Conservation (phyloP, 768 basidiomycete genomes). For the Boletus sp. region DNA sequence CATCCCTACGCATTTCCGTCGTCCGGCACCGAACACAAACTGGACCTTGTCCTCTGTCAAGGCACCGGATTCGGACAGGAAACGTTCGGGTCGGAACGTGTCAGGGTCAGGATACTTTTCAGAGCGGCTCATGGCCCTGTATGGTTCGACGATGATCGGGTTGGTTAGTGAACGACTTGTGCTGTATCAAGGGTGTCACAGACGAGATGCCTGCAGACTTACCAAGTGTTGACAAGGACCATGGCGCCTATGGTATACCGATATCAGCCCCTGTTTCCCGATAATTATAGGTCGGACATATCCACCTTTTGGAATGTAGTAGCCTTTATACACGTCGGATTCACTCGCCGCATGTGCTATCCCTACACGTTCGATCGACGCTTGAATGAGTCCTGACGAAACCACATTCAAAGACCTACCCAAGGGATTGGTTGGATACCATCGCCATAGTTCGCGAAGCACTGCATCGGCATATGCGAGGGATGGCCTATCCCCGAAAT, state of each 20-base stretch:
- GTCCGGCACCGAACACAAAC: neutral
- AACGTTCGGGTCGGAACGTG: neutral
- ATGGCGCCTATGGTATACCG: neutral
- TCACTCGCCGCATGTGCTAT: conserved; percentile 1
- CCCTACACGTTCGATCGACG: neutral
- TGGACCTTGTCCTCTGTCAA: neutral
- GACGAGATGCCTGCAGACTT: neutral
- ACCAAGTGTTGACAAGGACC: neutral
- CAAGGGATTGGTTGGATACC: conserved; percentile 14
- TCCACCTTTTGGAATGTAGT: conserved; percentile 21
- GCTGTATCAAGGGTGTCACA: neutral
- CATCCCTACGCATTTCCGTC: neutral
- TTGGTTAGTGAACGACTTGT: neutral
- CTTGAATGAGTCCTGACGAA: no score
- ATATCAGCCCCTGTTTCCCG: neutral
- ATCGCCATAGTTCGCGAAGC: conserved; percentile 23
- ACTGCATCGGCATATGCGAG: conserved; percentile 29
- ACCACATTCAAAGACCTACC: neutral
- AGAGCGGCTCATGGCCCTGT: conserved; percentile 1
- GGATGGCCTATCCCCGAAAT: conserved; percentile 21
- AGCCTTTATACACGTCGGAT: conserved; percentile 19
- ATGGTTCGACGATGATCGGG: neutral
- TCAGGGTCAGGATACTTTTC: conserved; percentile 1
- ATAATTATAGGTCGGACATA: neutral
- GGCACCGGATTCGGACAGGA: neutral